Evolutionary conservation across 108 stramenopile species (phyloP).

Genomic region (Aurantiochytrium sp.): DNA sequence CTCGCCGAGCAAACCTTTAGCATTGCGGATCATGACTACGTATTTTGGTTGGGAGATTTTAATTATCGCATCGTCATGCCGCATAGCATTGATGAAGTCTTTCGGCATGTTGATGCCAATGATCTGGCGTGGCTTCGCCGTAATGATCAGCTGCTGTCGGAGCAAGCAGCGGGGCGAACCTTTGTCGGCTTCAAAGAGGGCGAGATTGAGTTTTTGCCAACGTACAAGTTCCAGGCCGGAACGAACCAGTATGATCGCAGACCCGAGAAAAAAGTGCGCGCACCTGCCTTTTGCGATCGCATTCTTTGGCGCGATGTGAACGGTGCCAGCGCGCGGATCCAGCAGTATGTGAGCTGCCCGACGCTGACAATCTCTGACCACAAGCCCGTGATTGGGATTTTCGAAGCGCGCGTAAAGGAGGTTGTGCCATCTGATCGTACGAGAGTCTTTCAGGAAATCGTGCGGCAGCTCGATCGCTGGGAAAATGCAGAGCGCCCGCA

Average conservation of each 20-base stretch:
- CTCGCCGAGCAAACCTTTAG: constrained; percentile 38
- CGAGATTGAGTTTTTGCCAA: constrained; percentile 71
- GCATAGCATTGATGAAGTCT: constrained; percentile 55
- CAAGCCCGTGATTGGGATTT: constrained; percentile 87
- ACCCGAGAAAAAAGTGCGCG: constrained; percentile 94
- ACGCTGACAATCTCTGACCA: constrained; percentile 84
- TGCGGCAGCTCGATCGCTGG: constrained; percentile 61
- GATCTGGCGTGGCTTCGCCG: constrained; percentile 59
- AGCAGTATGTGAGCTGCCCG: constrained; percentile 70
- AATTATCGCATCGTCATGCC: constrained; percentile 76
- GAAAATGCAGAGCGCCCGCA: constrained; percentile 77
- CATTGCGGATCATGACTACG: constrained; percentile 78
- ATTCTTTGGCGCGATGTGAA: constrained; percentile 62
- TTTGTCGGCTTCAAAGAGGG: constrained; percentile 88
- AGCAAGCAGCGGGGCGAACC: constrained; percentile 73
- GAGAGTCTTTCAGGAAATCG: constrained; percentile 68
- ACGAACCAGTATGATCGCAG: constrained; percentile 84
- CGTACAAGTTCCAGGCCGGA: constrained; percentile 97
- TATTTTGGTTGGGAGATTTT: constrained; percentile 93
- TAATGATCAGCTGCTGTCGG: constrained; percentile 93
- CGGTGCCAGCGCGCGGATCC: constrained; percentile 43
- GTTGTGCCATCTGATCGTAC: constrained; percentile 59
- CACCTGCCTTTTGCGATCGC: constrained; percentile 99
- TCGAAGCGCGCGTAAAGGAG: constrained; percentile 69
- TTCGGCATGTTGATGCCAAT: constrained; percentile 28